A percentile compares a stretch with the other conserved stretches of the same genome.
Conservation (phyloP, 2,329 filamentous ascomycete genomes). For the Curvularia eragrostidis region DNA sequence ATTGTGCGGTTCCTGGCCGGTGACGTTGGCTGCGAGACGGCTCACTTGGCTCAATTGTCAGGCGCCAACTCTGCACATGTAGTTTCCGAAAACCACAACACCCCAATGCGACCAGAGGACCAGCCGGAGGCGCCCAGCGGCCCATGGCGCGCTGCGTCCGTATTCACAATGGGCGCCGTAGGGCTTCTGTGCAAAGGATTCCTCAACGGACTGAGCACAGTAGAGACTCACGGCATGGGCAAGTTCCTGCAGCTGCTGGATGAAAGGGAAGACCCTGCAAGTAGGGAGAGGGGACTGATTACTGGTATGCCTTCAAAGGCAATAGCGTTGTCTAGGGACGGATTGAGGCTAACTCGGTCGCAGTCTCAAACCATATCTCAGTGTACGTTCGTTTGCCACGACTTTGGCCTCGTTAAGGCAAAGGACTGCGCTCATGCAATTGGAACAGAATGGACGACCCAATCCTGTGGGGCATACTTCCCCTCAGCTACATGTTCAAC, state of each 20-base stretch:
- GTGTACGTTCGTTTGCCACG: conserved; percentile 69
- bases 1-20: conserved; percentile 22
- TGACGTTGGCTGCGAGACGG: conserved; percentile 25
- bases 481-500: conserved; percentile 73
- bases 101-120: conserved; percentile 52
- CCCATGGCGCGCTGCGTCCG: conserved; percentile 76
- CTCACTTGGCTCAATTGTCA: conserved; percentile 8
- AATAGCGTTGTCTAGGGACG: not conserved
- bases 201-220: conserved; percentile 73
- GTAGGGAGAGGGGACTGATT: conserved; percentile 76
- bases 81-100: conserved; percentile 17
- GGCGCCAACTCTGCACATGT: conserved; percentile 27
- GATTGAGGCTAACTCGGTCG: conserved; percentile 20
- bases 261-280: conserved; percentile 68
- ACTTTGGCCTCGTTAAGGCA: not conserved
- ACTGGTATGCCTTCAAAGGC: conserved; percentile 67
- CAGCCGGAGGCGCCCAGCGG: conserved; percentile 63
- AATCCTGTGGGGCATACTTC: conserved; percentile 88
- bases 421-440: conserved; percentile 24
- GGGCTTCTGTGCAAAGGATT: conserved; percentile 76
- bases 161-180: conserved; percentile 75
- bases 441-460: conserved; percentile 83
- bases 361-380: conserved; percentile 87
- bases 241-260: conserved; percentile 79
- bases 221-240: conserved; percentile 79